Evolutionary conservation across 768 basidiomycete genomes (phyloP).

Genomic region (Calvatia gigantea): DNA sequence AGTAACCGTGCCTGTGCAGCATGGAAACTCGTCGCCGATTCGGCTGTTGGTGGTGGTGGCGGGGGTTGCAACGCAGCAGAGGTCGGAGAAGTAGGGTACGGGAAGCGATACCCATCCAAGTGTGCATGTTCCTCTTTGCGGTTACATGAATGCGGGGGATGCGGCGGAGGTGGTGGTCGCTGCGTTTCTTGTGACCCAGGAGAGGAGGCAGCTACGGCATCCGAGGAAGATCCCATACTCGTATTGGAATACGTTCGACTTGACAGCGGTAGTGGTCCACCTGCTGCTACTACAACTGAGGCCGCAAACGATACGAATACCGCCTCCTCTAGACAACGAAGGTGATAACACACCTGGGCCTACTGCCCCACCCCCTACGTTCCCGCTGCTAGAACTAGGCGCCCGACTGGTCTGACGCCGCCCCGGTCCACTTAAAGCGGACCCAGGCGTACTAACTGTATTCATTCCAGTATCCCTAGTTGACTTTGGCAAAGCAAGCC

Average conservation of each 20-base stretch:
- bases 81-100: neutral
- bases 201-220: neutral
- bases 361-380: neutral
- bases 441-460: neutral
- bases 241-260: constrained; percentile 1
- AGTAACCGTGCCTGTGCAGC: neutral
- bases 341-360: neutral
- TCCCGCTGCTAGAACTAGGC: neutral
- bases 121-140: neutral
- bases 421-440: neutral
- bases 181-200: neutral
- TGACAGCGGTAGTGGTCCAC: neutral
- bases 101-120: neutral
- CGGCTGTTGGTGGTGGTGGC: neutral
- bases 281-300: neutral
- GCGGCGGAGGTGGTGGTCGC: neutral
- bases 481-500: constrained; percentile 1
- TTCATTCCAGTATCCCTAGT: neutral
- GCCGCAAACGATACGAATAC: neutral
- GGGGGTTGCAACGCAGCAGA: neutral
- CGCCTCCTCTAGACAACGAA: constrained; percentile 1
- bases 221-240: neutral
- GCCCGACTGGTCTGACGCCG: neutral
- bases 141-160: neutral
- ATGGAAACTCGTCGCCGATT: neutral